Percentiles rank a stretch among this genome's conserved stretches.
phyloP scores from a whole-genome alignment of 2,329 filamentous ascomycete genomes.

The Xylaria digitata region DNA sequence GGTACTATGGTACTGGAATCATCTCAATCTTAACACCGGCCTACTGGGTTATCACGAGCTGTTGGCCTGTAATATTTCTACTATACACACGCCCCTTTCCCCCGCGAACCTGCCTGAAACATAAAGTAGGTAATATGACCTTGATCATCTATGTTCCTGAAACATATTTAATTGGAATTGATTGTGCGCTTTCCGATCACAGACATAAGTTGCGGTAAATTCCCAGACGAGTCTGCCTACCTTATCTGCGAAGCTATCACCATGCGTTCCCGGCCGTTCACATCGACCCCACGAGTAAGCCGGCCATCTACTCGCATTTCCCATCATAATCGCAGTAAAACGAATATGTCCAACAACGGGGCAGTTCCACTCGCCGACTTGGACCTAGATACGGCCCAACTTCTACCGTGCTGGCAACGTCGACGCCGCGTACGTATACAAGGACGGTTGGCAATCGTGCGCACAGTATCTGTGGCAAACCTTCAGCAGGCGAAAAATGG shows the following conservation, averaged over 20 bases:
- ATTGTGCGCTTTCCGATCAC: background rate
- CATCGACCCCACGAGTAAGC: background rate
- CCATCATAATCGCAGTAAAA: background rate
- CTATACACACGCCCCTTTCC: conserved; percentile 8
- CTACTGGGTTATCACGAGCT: background rate
- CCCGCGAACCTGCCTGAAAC: background rate
- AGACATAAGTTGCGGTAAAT: background rate
- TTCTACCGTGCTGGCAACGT: conserved; percentile 15
- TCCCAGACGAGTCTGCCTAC: background rate
- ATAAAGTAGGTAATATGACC: background rate
- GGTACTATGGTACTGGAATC: conserved; percentile 12
- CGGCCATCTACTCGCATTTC: conserved; percentile 2
- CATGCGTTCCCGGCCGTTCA: conserved; percentile 20
- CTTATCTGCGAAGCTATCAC: background rate
- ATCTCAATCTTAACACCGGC: background rate
- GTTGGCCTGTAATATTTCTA: background rate
- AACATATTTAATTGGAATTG: background rate
- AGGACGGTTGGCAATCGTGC: conserved; percentile 28
- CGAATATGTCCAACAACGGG: background rate
- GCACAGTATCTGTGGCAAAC: conserved; percentile 22
- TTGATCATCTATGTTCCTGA: background rate
- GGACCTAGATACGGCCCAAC: conserved; percentile 9
- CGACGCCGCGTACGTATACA: conserved; percentile 33
- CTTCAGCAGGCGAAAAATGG: conserved; percentile 4
- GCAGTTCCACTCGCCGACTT: background rate